A percentile compares a stretch with the other conserved stretches of the same genome.
Evolutionary conservation across 768 basidiomycete species (phyloP).

Genomic region (Auriscalpium vulgare): DNA sequence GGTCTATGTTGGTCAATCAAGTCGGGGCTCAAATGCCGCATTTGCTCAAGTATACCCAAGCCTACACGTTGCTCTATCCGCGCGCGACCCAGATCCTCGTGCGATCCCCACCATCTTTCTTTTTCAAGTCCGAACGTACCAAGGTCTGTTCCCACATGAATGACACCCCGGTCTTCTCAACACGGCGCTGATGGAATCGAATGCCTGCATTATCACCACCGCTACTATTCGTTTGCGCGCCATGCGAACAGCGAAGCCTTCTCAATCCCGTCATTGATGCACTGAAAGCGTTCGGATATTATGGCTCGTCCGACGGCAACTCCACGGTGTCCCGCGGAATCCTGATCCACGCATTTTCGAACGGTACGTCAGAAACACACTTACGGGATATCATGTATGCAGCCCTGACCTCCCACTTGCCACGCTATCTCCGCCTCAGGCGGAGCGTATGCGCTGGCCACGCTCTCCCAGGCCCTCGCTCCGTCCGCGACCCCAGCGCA

Average conservation of each 20-base stretch:
- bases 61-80: constrained; percentile 10
- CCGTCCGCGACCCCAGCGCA: background rate
- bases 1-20: background rate
- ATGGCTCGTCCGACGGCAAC: background rate
- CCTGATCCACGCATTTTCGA: constrained; percentile 11
- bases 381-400: background rate
- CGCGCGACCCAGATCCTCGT: constrained; percentile 8
- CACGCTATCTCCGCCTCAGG: background rate
- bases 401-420: background rate
- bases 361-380: constrained; percentile 1
- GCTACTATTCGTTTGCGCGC: background rate
- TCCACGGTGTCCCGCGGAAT: background rate
- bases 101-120: constrained; percentile 1
- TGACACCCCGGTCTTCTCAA: background rate
- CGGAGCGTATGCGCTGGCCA: background rate
- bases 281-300: background rate
- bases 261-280: background rate
- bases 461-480: background rate
- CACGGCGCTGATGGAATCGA: background rate
- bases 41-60: constrained; percentile 11
- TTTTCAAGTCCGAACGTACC: background rate
- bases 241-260: background rate
- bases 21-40: constrained; percentile 10
- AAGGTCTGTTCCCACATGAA: background rate
- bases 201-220: background rate